Evolutionary conservation across 2,329 filamentous ascomycete species (phyloP).

Genomic region (Aspergillus nomiae): DNA sequence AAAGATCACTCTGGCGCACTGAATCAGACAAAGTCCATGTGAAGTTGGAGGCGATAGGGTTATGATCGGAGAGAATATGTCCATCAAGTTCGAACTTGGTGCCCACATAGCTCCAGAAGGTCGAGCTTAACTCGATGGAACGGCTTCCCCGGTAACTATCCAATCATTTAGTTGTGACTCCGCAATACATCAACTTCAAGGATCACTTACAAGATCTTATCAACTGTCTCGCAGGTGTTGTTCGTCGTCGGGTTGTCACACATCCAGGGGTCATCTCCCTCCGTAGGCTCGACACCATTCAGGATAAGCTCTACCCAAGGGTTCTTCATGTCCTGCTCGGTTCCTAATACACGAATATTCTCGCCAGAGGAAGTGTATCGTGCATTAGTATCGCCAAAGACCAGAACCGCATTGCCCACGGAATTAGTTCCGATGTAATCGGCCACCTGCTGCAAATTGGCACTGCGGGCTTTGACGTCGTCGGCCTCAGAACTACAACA

Average conservation of each 20-base stretch:
- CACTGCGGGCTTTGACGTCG: constrained; percentile 59
- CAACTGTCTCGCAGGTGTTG: constrained; percentile 64
- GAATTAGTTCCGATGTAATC: constrained; percentile 60
- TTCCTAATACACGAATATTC: constrained; percentile 54
- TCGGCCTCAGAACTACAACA: constrained; percentile 43
- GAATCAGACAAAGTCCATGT: constrained; percentile 52
- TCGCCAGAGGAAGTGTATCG: constrained; percentile 62
- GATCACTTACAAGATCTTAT: constrained; percentile 57
- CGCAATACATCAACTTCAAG: constrained; percentile 10
- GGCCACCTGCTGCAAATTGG: constrained; percentile 62
- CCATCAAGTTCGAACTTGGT: constrained; percentile 62
- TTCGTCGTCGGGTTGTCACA: constrained; percentile 62
- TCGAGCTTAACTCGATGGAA: constrained; percentile 56
- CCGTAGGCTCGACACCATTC: constrained; percentile 49
- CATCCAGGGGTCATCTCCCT: constrained; percentile 40
- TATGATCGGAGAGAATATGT: constrained; percentile 64
- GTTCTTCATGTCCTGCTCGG: constrained; percentile 58
- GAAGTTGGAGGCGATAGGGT: constrained; percentile 52
- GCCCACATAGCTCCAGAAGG: constrained; percentile 52
- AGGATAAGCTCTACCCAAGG: constrained; percentile 61
- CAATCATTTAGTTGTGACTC: background rate
- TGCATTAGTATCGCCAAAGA: constrained; percentile 67
- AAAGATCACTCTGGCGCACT: constrained; percentile 42
- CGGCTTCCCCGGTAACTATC: constrained; percentile 31
- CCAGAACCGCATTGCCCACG: constrained; percentile 61